A percentile compares a stretch with the other conserved stretches of the same genome.
Evolutionary conservation across 164 flowering plant genomes (phyloP).

Genomic region (Amborella trichopoda): DNA sequence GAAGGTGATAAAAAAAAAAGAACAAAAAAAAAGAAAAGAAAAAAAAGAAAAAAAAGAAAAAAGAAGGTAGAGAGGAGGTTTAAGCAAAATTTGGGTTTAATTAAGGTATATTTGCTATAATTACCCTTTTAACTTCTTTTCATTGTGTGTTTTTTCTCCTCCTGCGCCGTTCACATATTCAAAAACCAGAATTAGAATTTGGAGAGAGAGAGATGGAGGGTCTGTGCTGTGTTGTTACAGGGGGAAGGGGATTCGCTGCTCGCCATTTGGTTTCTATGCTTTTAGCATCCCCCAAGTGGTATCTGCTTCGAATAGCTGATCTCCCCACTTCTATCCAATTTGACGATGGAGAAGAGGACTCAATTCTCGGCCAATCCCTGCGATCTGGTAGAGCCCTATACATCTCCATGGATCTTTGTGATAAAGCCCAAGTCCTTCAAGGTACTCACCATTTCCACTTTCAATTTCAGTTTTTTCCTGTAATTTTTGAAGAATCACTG

Average conservation of each 20-base stretch:
- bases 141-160: too few species aligned
- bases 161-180: not conserved
- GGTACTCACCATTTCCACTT: slow-evolving; percentile 27
- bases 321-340: slow-evolving; percentile 54
- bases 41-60: too few species aligned
- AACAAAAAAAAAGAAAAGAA: too few species aligned
- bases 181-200: not conserved
- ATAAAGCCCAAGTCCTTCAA: slow-evolving; percentile 60
- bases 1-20: too few species aligned
- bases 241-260: slow-evolving; percentile 94
- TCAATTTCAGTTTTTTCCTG: too few species aligned
- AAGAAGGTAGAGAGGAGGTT: too few species aligned
- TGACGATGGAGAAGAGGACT: slow-evolving; percentile 49
- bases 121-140: too few species aligned
- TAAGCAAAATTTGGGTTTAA: too few species aligned
- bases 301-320: slow-evolving; percentile 56
- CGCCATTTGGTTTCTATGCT: slow-evolving; percentile 90
- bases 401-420: slow-evolving; percentile 67
- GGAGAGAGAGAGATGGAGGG: slow-evolving; percentile 17
- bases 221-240: slow-evolving; percentile 83
- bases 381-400: slow-evolving; percentile 55
- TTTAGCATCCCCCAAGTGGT: slow-evolving; percentile 35
- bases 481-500: too few species aligned
- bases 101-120: too few species aligned
- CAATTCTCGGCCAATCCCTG: slow-evolving; percentile 60